Base-by-base conservation (phyloP, 225 moss, liverwort and hornwort species). In the Ulota crispa region DNA sequence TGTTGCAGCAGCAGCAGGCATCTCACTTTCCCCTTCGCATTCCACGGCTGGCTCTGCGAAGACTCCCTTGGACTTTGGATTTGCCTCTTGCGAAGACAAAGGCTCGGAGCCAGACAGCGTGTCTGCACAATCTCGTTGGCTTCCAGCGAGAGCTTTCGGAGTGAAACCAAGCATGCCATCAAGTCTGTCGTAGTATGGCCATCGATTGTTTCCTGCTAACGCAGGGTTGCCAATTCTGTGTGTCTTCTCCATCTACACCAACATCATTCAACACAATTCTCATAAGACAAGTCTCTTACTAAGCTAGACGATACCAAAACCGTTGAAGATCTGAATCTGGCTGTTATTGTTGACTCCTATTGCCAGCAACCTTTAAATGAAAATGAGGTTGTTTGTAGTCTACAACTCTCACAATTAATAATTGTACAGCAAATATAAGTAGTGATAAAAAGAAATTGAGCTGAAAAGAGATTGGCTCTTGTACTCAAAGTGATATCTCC, bases 111-210 rank as follows among this genome's bases (percentile, higher is more conserved):
- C 88, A 32, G 90, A 90, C 21, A 86, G 62, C 61, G 82, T 84
- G 66, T 90, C 90, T 19, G 80, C 88, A 45, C 89, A 89, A 59
- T 89, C 87, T 19, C 72, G 78, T 83, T 85, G 89, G 50, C 75
- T 76, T 64, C 75, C 85, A 52, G 73, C 86, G 27, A 82, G 76
- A 55, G 79, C 80, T 73, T 90, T 90, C 3, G 88, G 90, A 70
- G 90, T 90, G 32, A 90, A 90, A 34, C 90, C 88, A 74, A 90
- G 90, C 90, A 90, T 90, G 26, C 82, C 68, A 52, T 90, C 90
- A 2, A 90, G 86, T 61, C 90, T 82, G 61, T 90, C 90, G 52
- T 88, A 90, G 78, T 88, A 90, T 1, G 88, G 88, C 90, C 90
- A 90, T 68, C 84, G 77, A 28, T 67, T 84, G 69, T 80, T 62